Evolutionary conservation across 192 early-diverging fungal genomes (phyloP).

Genomic region (Backusella australiensis): DNA sequence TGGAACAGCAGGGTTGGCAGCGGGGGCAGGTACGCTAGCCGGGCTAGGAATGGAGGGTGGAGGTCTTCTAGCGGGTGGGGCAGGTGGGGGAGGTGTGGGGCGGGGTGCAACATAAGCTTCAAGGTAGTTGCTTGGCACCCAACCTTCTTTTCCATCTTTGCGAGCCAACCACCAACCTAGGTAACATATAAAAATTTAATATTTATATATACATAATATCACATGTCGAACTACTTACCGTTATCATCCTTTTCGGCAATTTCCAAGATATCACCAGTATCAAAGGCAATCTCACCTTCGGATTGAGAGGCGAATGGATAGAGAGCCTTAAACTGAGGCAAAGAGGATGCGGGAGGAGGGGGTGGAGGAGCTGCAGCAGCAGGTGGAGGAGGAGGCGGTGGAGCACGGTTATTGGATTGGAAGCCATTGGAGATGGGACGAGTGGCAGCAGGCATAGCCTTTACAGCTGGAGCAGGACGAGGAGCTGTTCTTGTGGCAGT

Average conservation of each 20-base stretch:
- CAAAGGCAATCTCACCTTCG: slow-evolving; percentile 63
- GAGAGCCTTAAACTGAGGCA: slow-evolving; percentile 62
- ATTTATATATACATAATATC: slow-evolving; percentile 10
- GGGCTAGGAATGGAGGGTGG: slow-evolving; percentile 22
- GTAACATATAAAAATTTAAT: slow-evolving; percentile 6
- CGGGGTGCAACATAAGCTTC: slow-evolving; percentile 54
- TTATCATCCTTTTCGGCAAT: slow-evolving; percentile 63
- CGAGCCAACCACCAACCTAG: slow-evolving; percentile 57
- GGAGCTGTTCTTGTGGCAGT: neutral
- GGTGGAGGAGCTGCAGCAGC: slow-evolving; percentile 47
- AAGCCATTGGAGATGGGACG: slow-evolving; percentile 11
- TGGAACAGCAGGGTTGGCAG: slow-evolving; percentile 10
- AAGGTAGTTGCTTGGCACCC: slow-evolving; percentile 80
- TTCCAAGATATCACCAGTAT: slow-evolving; percentile 64
- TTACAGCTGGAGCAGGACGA: neutral
- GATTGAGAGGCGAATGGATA: slow-evolving; percentile 67
- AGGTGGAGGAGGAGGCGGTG: slow-evolving; percentile 57
- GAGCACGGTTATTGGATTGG: slow-evolving; percentile 13
- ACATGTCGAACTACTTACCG: slow-evolving; percentile 46
- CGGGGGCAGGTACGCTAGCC: slow-evolving; percentile 3
- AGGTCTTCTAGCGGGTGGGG: slow-evolving; percentile 35
- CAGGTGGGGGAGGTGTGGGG: slow-evolving; percentile 39
- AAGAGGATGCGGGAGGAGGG: slow-evolving; percentile 35
- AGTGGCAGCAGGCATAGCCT: neutral
- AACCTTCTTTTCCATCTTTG: slow-evolving; percentile 62